Evolutionary conservation across 495 filamentous ascomycete species (phyloP).

Genomic region (Penicillium longicatenatum): DNA sequence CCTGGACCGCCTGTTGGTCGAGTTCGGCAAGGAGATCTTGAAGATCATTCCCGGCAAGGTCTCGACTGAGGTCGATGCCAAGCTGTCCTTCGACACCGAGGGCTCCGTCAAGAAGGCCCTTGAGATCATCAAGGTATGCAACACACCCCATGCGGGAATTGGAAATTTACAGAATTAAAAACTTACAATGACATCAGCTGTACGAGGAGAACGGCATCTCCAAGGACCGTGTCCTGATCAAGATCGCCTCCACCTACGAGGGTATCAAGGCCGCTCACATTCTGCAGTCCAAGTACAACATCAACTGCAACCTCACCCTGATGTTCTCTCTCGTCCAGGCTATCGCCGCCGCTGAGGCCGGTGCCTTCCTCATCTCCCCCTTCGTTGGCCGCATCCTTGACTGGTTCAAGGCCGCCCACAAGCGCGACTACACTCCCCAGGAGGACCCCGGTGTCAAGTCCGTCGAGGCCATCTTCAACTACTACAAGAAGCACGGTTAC

Average conservation of each 20-base stretch:
- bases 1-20: slow-evolving; percentile 90
- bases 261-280: slow-evolving; percentile 96
- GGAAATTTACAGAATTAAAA: not conserved
- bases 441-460: slow-evolving; percentile 98
- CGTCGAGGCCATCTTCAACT: slow-evolving; percentile 97
- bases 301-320: slow-evolving; percentile 99
- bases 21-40: slow-evolving; percentile 97
- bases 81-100: slow-evolving; percentile 94
- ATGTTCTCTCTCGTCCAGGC: slow-evolving; percentile 98
- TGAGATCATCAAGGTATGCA: slow-evolving; percentile 87
- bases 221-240: slow-evolving; percentile 81
- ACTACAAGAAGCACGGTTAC: slow-evolving; percentile 99
- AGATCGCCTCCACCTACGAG: slow-evolving; percentile 71
- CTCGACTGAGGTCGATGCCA: slow-evolving; percentile 96
- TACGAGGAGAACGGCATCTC: slow-evolving; percentile 89
- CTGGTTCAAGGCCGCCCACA: slow-evolving; percentile 96
- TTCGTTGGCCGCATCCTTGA: slow-evolving; percentile 99
- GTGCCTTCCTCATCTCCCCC: slow-evolving; percentile 97
- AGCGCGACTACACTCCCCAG: slow-evolving; percentile 83
- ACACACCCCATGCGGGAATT: not conserved
- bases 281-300: slow-evolving; percentile 87
- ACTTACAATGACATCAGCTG: slow-evolving; percentile 57
- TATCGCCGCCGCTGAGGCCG: slow-evolving; percentile 94
- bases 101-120: slow-evolving; percentile 93
- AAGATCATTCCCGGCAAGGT: slow-evolving; percentile 97